These are phyloP conservation scores for Spirogloea muscicola DNA, from an alignment of 139 green algal species.

Conservation along the genomic window DNA sequence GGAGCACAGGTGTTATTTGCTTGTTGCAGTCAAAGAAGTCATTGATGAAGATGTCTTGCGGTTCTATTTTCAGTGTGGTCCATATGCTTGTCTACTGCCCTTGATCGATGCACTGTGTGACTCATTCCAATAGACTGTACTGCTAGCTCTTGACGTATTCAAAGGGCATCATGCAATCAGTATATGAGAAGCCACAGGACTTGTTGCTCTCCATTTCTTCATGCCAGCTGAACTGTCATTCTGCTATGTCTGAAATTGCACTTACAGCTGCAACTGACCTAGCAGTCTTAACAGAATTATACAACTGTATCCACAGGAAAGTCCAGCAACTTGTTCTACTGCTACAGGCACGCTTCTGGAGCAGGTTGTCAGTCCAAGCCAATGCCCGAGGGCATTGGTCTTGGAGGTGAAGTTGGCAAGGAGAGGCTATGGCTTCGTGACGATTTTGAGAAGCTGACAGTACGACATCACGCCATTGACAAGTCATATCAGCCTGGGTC, in stretches of 20 bases:
- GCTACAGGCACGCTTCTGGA: background rate
- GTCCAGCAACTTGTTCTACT: slow-evolving; percentile 1
- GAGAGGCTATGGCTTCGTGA: slow-evolving; percentile 28
- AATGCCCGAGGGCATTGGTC: slow-evolving; percentile 4
- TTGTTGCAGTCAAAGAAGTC: background rate
- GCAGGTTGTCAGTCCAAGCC: background rate
- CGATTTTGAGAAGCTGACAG: background rate
- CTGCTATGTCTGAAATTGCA: too few species aligned
- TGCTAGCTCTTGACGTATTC: too few species aligned
- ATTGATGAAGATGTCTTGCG: background rate
- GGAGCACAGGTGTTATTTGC: background rate
- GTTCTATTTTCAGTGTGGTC: background rate
- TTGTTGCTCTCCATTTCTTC: too few species aligned
- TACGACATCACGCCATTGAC: slow-evolving; percentile 21
- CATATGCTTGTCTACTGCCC: background rate
- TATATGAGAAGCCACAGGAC: too few species aligned
- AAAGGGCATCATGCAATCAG: too few species aligned
- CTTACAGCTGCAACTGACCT: background rate
- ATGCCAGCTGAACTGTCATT: too few species aligned
- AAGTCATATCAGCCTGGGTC: background rate
- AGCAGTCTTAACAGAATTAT: background rate
- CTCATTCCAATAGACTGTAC: too few species aligned
- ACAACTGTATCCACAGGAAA: background rate
- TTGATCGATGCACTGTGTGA: too few species aligned
- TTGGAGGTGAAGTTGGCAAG: slow-evolving; percentile 14